Base-by-base conservation (phyloP, 1,139 yeast species). In the Candida dubliniensis region DNA sequence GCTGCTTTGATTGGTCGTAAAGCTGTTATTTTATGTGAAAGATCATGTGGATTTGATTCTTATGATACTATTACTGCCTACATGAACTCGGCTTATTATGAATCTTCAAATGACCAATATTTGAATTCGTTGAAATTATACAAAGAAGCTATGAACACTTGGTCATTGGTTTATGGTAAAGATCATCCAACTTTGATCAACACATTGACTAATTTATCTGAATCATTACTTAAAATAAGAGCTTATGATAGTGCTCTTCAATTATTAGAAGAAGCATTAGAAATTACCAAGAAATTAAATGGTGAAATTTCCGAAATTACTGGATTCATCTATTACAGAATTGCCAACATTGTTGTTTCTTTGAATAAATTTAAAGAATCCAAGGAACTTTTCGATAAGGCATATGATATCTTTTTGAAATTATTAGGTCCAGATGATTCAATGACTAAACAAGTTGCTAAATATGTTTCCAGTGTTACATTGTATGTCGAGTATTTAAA, bases 41-140 rank as follows among this genome's bases (percentile, higher is more conserved):
- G 98, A 66, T 77, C 84, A 15, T 65, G 74, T 42, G 99, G 99
- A 48, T 65, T 82, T 52, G 98, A 91, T 61, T 79, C 95, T 7
- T 79, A 78, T 57, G 95, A 89, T 54, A 78, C 93, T 26, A 65
- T 89, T 31, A 77, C 89, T 50, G 75, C 89, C 31, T 79, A 86
- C 60, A 74, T 84, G 57, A 89, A 88, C 64, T 69, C 90, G 52
- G 95, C 95, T 1, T 78, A 75, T 57, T 77, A 79, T 57, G 97
- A 90, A 62, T 71, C 82, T 36, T 68, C 79, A 12, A 78, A 79
- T 55, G 79, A 80, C 41, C 81, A 82, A 55, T 68, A 79, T 37
- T 68, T 71, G 31, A 84, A 85, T 50, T 79, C 95, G 1, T 70
- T 90, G 51, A 76, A 79, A 51, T 67, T 86, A 51, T 81, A 82